These are phyloP conservation scores for Beauveria rudraprayagi DNA, from an alignment of 2,329 filamentous ascomycete species.

Conservation along the genomic window DNA sequence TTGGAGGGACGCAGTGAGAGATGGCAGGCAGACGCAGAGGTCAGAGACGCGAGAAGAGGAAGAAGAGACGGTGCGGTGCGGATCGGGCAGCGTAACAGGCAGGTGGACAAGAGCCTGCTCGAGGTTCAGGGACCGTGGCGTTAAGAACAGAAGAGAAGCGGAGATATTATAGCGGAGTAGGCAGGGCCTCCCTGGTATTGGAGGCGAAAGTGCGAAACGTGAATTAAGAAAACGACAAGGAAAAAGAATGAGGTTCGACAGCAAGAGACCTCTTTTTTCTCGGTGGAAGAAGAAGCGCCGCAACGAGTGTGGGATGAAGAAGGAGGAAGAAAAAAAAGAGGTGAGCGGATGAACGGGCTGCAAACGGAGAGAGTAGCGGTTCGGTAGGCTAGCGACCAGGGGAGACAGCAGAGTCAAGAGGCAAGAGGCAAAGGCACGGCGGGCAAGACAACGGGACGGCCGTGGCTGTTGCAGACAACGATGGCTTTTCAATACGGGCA, in stretches of 20 bases:
- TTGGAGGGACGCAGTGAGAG: background rate
- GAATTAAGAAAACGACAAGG: background rate
- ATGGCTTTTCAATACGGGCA: background rate
- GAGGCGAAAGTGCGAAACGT: background rate
- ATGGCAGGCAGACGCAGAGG: background rate
- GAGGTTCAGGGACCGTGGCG: conserved; percentile 3
- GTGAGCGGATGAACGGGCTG: background rate
- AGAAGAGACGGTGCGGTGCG: background rate
- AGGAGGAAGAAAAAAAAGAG: background rate
- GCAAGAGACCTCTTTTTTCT: background rate
- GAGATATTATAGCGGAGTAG: conserved; percentile 9
- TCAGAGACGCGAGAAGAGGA: background rate
- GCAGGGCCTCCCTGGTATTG: conserved; percentile 4
- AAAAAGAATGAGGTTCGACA: background rate
- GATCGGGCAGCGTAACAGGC: background rate
- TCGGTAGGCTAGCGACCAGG: background rate
- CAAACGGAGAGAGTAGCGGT: background rate
- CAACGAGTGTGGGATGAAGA: conserved; percentile 6
- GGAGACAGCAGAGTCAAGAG: background rate
- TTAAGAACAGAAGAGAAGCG: background rate
- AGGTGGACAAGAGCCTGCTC: conserved; percentile 1
- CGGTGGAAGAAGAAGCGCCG: background rate
- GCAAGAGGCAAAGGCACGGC: background rate
- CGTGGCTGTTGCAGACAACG: background rate
- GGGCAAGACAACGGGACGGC: background rate